phyloP scores from a whole-genome alignment of 2,329 filamentous ascomycete genomes.

The Fusarium penzigii region DNA sequence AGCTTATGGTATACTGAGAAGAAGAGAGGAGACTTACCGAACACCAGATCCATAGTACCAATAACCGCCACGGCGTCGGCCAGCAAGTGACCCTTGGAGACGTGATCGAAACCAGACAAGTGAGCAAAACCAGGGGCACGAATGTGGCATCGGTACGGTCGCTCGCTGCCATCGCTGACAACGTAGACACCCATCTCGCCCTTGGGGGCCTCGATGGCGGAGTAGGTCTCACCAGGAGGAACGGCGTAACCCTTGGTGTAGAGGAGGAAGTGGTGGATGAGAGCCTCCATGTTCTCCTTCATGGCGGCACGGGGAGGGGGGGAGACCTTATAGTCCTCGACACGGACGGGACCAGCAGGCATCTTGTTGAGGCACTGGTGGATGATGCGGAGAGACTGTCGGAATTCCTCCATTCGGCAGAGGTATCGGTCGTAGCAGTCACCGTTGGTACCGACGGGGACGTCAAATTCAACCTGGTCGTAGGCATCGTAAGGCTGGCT shows the following conservation, averaged over 20 bases:
- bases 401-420: conserved; percentile 99
- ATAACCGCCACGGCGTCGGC: conserved; percentile 98
- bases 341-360: conserved; percentile 88
- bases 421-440: conserved; percentile 99
- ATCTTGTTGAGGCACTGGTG: conserved; percentile 99
- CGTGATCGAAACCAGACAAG: conserved; percentile 89
- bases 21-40: conserved; percentile 61
- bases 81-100: conserved; percentile 87
- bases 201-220: conserved; percentile 98
- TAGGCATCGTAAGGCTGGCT: conserved; percentile 97
- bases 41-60: conserved; percentile 85
- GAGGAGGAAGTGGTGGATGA: conserved; percentile 98
- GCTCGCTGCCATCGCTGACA: conserved; percentile 93
- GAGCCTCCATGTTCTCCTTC: conserved; percentile 99
- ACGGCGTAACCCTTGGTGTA: conserved; percentile 99
- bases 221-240: conserved; percentile 96
- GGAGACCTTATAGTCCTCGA: conserved; percentile 98
- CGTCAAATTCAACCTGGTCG: conserved; percentile 96
- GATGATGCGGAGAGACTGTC: conserved; percentile 96
- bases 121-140: conserved; percentile 96
- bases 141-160: conserved; percentile 97
- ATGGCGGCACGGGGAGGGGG: conserved; percentile 95
- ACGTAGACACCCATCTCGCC: conserved; percentile 98
- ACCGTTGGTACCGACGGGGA: conserved; percentile 93
- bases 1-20: conserved; percentile 32